Evolutionary conservation across 164 flowering plant genomes (phyloP).

Genomic region (Vitis cinerea): DNA sequence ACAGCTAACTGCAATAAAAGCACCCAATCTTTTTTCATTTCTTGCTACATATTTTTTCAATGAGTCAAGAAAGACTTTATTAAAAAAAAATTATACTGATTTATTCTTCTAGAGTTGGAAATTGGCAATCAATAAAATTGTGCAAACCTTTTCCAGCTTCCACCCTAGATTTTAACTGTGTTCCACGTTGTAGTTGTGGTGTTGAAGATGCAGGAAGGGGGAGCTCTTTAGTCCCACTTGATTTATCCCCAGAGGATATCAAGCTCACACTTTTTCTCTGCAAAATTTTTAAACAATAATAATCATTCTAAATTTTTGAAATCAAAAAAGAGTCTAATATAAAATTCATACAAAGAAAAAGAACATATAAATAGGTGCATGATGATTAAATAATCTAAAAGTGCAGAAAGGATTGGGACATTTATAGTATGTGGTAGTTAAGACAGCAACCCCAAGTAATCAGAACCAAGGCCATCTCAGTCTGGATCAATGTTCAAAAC

Average conservation of each 20-base stretch:
- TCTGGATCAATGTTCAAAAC: background rate
- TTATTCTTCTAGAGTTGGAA: background rate
- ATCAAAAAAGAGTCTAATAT: background rate
- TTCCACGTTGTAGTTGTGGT: slow-evolving; percentile 8
- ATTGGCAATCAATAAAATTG: background rate
- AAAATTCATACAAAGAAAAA: background rate
- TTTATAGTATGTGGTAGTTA: background rate
- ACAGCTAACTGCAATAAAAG: slow-evolving; percentile 16
- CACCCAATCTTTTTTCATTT: slow-evolving; percentile 9
- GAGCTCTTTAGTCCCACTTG: slow-evolving; percentile 8
- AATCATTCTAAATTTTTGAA: background rate
- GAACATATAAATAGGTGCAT: background rate
- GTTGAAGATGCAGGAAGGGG: slow-evolving; percentile 9
- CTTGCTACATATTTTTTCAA: slow-evolving; percentile 11
- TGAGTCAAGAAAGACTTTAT: background rate
- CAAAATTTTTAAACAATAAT: background rate
- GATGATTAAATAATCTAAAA: background rate
- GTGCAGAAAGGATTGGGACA: background rate
- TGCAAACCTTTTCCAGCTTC: slow-evolving; percentile 16
- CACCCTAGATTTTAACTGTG: slow-evolving; percentile 8
- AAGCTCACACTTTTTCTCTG: slow-evolving; percentile 18
- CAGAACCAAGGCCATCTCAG: background rate
- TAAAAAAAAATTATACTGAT: background rate
- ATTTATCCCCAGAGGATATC: slow-evolving; percentile 12
- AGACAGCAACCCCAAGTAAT: background rate